Percentiles rank a stretch among this genome's conserved stretches.
phyloP scores from a whole-genome alignment of 2,329 filamentous ascomycete species.

The Fonsecaea monophora region DNA sequence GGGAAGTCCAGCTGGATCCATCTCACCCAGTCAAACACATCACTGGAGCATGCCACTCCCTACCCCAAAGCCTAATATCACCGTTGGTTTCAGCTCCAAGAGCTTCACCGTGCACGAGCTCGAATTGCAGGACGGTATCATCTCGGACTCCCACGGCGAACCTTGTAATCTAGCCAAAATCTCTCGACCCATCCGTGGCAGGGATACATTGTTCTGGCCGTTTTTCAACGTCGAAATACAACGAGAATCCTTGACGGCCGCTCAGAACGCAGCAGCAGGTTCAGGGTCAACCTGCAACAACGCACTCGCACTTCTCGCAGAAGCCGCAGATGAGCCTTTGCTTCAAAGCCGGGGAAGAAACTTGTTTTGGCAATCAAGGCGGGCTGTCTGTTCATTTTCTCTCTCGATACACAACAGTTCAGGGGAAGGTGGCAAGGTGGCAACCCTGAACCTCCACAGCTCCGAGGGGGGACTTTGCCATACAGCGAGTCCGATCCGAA shows the following conservation, averaged over 20 bases:
- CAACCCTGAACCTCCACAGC: constrained; percentile 29
- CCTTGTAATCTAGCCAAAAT: constrained; percentile 33
- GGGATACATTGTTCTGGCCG: constrained; percentile 30
- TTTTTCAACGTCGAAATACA: constrained; percentile 35
- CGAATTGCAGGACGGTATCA: constrained; percentile 34
- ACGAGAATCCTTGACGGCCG: constrained; percentile 21
- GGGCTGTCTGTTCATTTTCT: constrained; percentile 28
- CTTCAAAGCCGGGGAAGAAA: constrained; percentile 19
- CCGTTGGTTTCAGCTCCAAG: constrained; percentile 28
- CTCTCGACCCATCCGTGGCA: constrained; percentile 26
- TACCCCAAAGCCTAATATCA: constrained; percentile 29
- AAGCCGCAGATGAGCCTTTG: constrained; percentile 22
- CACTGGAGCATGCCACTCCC: constrained; percentile 28
- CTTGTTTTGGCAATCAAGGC: constrained; percentile 20
- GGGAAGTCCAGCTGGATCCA: constrained; percentile 1
- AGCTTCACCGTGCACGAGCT: constrained; percentile 27
- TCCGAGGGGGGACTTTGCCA: constrained; percentile 20
- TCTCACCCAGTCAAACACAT: constrained; percentile 12
- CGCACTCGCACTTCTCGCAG: constrained; percentile 26
- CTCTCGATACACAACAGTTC: constrained; percentile 26
- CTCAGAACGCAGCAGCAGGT: constrained; percentile 29
- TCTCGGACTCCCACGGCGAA: constrained; percentile 24
- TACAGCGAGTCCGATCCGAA: constrained; percentile 19
- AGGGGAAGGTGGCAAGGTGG: constrained; percentile 16
- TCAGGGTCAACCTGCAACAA: constrained; percentile 33